Evolutionary conservation across 2,329 filamentous ascomycete genomes (phyloP), one percentile per base, ranked within the genome.

Genomic region (Cytospora piceae): DNA sequence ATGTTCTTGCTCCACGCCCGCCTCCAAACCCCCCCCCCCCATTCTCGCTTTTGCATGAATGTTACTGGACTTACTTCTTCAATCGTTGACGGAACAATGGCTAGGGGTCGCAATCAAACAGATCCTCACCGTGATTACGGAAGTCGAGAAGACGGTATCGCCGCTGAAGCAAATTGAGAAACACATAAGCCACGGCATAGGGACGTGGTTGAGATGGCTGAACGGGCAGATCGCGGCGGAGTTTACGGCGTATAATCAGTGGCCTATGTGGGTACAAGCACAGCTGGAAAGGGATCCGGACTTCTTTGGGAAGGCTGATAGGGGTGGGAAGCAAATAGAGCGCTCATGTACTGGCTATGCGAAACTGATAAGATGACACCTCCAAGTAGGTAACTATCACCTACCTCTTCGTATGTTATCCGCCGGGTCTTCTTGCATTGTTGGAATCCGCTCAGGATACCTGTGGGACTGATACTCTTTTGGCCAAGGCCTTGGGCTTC

Each of bases 241-340:
- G 68, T 78, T 84, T 62, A 73, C 73, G 58, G 69, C 69, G 27
- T 84, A 83, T 67, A 85, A 85, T 63, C 74, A 77, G 69, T 86
- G 82, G 83, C 84, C 84, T 20, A 65, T 77, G 71, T 86, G 84
- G 84, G 83, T 86, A 4, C 81, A 85, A 70, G 75, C 77, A 62
- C 81, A 83, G 74, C 72, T 86, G 60, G 78, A 80, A 9, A 69
- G 68, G 52, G 81, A 86, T 60, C 67, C 76, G n/a, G 70, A 72
- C 0, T 82, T 78, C 66, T 86, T 85, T 72, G 81, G 81, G 8
- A 77, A 69, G 71, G 39, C 64, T 52, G 24, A 69, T 61, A 71
- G 54, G 14, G 42, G 27, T 24, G 51, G 60, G 42, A 52, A 63
- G 37, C 27, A 24, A 5, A 56, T 61, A 27, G 55, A 58, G 49